Conservation (phyloP, 2,329 filamentous ascomycete genomes). For the Botrytis medusae region DNA sequence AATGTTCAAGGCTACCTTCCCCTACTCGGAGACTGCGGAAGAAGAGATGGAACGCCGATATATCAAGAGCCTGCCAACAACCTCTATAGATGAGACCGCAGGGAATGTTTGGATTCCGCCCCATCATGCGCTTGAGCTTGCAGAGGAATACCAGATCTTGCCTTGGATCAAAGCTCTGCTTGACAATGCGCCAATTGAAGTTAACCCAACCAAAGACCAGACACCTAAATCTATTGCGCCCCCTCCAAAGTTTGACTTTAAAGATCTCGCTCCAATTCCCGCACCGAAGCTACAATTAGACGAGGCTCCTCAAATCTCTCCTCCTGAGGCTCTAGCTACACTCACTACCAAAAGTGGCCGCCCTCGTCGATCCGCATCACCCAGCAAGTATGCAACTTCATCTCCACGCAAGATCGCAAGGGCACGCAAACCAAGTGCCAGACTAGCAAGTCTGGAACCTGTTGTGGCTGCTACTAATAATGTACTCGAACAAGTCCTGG, state of each 20-base stretch:
- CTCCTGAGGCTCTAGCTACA: slow-evolving; percentile 30
- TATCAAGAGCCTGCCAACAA: slow-evolving; percentile 78
- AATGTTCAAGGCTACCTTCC: slow-evolving; percentile 91
- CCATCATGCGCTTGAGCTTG: slow-evolving; percentile 73
- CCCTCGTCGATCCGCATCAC: slow-evolving; percentile 59
- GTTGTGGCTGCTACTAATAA: slow-evolving; percentile 47
- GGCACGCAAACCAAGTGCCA: slow-evolving; percentile 46
- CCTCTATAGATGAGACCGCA: slow-evolving; percentile 87
- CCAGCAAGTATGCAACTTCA: slow-evolving; percentile 52
- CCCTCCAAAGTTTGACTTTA: slow-evolving; percentile 65
- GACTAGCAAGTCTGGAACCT: slow-evolving; percentile 45
- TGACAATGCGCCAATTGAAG: slow-evolving; percentile 75
- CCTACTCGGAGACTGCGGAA: slow-evolving; percentile 69
- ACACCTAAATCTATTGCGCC: slow-evolving; percentile 74
- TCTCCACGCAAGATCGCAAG: slow-evolving; percentile 46
- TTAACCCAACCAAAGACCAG: slow-evolving; percentile 41
- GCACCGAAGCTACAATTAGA: neutral
- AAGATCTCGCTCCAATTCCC: neutral
- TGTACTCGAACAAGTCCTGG: slow-evolving; percentile 47
- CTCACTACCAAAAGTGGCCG: slow-evolving; percentile 43
- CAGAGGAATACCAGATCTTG: slow-evolving; percentile 81
- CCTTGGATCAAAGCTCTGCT: slow-evolving; percentile 92
- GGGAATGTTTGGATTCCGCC: slow-evolving; percentile 97
- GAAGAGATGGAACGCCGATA: slow-evolving; percentile 77
- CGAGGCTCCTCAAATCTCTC: slow-evolving; percentile 13